Evolutionary conservation across 2,329 filamentous ascomycete genomes (phyloP).

Genomic region (Fusarium staphyleae): DNA sequence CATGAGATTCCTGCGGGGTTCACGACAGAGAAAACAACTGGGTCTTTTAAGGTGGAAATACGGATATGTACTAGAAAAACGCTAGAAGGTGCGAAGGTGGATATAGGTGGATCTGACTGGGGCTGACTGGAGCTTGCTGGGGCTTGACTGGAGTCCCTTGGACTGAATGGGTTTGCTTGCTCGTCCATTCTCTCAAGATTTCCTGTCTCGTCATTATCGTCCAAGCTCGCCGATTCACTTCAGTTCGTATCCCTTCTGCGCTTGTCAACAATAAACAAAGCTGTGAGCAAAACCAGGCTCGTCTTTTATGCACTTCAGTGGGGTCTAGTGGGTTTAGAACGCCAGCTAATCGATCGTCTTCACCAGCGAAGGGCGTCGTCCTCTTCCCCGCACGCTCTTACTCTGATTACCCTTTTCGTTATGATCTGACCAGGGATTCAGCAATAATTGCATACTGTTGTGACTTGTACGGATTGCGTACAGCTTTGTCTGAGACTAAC

Average conservation of each 20-base stretch:
- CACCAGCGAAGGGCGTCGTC: not conserved
- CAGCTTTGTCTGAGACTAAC: not conserved
- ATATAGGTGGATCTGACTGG: conserved; percentile 18
- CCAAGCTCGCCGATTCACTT: not conserved
- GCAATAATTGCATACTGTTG: not conserved
- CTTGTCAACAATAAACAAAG: too few species aligned
- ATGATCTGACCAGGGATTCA: conserved; percentile 4
- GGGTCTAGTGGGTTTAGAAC: conserved; percentile 3
- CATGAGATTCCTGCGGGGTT: conserved; percentile 4
- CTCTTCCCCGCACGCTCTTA: conserved; percentile 31
- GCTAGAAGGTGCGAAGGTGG: conserved; percentile 39
- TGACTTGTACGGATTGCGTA: too few species aligned
- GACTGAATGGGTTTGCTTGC: not conserved
- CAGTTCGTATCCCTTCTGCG: too few species aligned
- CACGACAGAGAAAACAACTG: conserved; percentile 11
- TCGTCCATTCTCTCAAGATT: not conserved
- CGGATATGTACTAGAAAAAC: conserved; percentile 39
- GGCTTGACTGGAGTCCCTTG: not conserved
- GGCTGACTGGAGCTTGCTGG: conserved; percentile 4
- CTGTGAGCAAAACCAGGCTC: not conserved
- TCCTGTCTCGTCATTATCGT: not conserved
- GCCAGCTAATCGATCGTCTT: conserved; percentile 6
- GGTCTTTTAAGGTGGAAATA: conserved; percentile 5
- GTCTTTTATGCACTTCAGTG: not conserved
- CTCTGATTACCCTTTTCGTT: conserved; percentile 20